Base-by-base conservation (phyloP, 2,329 filamentous ascomycete genomes). In the Cladosporium sp. region DNA sequence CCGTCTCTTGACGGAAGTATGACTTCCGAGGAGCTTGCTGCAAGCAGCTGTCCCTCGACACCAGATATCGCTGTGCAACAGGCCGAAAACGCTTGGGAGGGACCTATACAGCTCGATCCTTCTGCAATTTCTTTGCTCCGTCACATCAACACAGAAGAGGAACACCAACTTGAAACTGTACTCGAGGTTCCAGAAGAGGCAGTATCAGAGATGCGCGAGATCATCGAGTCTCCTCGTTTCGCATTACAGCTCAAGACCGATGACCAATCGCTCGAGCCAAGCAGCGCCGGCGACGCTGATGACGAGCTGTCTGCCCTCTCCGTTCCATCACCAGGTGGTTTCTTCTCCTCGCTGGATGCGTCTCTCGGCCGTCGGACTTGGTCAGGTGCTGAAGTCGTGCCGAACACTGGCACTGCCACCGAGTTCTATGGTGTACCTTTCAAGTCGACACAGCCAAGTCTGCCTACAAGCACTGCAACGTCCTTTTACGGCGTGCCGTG, bases 1-100 rank as follows among this genome's bases (percentile, higher is more conserved):
- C 93, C 93, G 3, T 97, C 93, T 4, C 79, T 96, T 3, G 92
- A 96, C 74, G 92, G 91, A 20, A 96, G 91, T 73, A 76, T 94
- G 66, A 88, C 86, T 8, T 96, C 92, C 2, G 92, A 97, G 69
- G 91, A 96, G 70, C 82, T 95, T 72, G 90, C 91, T 1, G 83
- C 82, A 54, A 82, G 91, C 71, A 96, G 91, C 67, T 90, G 90
- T 49, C 91, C 93, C 4, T 85, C 89, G 10, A 97, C 92, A 0
- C 92, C 92, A 13, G 81, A 93, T 60, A 80, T 90, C 62, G 64
- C 59, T 63, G 68, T 83, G 28, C 76, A 77, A 9, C 77, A 80
- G 35, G 75, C 79, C 17, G 82, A 83, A 47, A 77, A 82, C 58
- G 82, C 83, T 57, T 96, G 91, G 90, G 79, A 77, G 42, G 65